Conservation (phyloP, 2,329 filamentous ascomycete genomes). For the Epichloe scottii region DNA sequence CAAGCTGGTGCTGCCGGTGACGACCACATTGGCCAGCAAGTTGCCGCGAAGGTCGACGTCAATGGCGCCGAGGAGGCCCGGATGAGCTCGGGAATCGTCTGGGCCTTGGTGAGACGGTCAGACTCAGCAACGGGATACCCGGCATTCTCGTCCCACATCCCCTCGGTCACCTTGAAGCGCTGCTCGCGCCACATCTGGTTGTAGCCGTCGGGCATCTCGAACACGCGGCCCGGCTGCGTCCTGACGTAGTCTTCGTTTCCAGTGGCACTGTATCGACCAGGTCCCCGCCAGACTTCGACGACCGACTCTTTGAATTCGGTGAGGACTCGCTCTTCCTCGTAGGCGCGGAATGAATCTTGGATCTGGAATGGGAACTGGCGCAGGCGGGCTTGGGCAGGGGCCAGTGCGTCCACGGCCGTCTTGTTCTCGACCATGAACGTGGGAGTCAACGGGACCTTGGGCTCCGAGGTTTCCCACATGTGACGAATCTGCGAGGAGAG, state of each 20-base stretch:
- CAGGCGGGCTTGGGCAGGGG: conserved; percentile 63
- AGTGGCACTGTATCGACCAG: conserved; percentile 48
- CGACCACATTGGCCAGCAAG: conserved; percentile 78
- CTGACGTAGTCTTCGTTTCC: conserved; percentile 69
- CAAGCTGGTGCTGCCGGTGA: conserved; percentile 78
- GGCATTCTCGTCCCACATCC: conserved; percentile 77
- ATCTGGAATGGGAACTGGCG: conserved; percentile 53
- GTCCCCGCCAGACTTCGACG: conserved; percentile 83
- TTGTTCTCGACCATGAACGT: conserved; percentile 85
- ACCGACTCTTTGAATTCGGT: conserved; percentile 97
- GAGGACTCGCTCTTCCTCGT: conserved; percentile 85
- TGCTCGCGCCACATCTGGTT: conserved; percentile 91
- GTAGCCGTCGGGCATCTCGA: conserved; percentile 93
- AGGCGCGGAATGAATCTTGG: conserved; percentile 59
- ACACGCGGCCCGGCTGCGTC: conserved; percentile 66
- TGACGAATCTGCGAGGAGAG: conserved; percentile 77
- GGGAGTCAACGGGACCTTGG: conserved; percentile 63
- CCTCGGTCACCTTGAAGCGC: conserved; percentile 75
- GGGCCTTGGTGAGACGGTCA: conserved; percentile 48
- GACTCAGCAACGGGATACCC: conserved; percentile 41
- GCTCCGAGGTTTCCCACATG: conserved; percentile 59
- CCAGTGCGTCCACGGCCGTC: conserved; percentile 73
- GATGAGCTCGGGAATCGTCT: conserved; percentile 77
- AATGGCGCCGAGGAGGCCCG: conserved; percentile 64
- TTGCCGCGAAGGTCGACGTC: conserved; percentile 81